A percentile compares a stretch with the other conserved stretches of the same genome.
phyloP scores from a whole-genome alignment of 306 rosid genomes.

The Phaseolus lunatus region DNA sequence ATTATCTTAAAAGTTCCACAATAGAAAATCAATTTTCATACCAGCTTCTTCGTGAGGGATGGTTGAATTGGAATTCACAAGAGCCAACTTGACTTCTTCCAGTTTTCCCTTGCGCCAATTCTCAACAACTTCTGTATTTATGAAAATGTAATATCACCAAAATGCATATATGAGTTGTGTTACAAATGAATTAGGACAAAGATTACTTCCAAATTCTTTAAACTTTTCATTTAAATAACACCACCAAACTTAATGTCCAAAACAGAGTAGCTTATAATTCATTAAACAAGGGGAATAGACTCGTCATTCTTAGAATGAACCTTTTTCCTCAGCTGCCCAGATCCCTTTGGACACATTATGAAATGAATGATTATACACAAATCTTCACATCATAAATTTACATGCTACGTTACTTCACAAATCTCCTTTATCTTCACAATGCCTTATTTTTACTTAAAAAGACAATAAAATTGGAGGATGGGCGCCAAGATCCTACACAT shows the following conservation, averaged over 20 bases:
- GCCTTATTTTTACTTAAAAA: not conserved
- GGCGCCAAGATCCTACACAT: not conserved
- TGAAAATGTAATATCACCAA: constrained; percentile 13
- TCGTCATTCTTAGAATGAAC: constrained; percentile 13
- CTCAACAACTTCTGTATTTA: constrained; percentile 56
- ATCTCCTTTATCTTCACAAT: not conserved
- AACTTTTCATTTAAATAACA: constrained; percentile 19
- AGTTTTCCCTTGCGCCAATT: constrained; percentile 78
- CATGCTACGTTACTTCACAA: not conserved
- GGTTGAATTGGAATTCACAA: constrained; percentile 51
- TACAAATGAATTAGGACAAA: not conserved
- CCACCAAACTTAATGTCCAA: not conserved
- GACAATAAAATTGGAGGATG: not conserved
- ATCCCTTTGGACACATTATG: not conserved
- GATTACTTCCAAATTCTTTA: constrained; percentile 3
- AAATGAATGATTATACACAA: not conserved
- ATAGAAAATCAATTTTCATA: constrained; percentile 44
- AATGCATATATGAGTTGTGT: not conserved
- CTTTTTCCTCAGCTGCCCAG: not conserved
- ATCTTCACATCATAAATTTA: not conserved
- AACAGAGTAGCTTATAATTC: not conserved
- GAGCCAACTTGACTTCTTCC: constrained; percentile 56
- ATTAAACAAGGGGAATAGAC: constrained; percentile 5
- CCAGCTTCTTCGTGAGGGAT: constrained; percentile 68
- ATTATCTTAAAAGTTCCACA: constrained; percentile 21